Percentiles rank a stretch among this genome's conserved stretches.
phyloP scores from a whole-genome alignment of 2,329 filamentous ascomycete genomes.

The Grosmannia serpens region DNA sequence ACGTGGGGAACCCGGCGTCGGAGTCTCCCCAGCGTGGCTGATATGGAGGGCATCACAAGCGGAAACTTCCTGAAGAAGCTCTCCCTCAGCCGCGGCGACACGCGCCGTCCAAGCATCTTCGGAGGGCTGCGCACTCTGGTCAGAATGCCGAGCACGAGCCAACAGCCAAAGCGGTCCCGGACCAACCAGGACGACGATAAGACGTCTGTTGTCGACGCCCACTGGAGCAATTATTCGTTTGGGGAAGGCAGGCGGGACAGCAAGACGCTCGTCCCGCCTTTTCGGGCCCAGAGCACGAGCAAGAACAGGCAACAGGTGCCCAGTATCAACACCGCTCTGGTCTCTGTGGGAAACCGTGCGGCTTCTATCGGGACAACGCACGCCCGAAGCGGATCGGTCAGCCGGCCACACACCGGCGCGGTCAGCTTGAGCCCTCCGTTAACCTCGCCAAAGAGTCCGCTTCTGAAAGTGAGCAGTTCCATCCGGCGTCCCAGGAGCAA shows the following conservation, averaged over 20 bases:
- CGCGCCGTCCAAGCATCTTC: conserved; percentile 42
- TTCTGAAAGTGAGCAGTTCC: conserved; percentile 35
- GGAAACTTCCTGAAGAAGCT: conserved; percentile 54
- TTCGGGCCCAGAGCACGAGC: conserved; percentile 39
- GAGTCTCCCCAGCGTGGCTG: conserved; percentile 47
- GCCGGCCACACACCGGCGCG: conserved; percentile 15
- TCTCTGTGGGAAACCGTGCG: conserved; percentile 41
- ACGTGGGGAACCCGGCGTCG: conserved; percentile 60
- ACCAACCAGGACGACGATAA: conserved; percentile 25
- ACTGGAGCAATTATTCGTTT: conserved; percentile 14
- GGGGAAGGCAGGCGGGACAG: conserved; percentile 18
- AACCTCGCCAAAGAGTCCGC: conserved; percentile 34
- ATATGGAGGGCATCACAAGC: conserved; percentile 47
- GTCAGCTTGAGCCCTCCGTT: conserved; percentile 23
- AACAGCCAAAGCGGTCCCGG: conserved; percentile 34
- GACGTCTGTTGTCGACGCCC: conserved; percentile 16
- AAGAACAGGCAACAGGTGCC: conserved; percentile 36
- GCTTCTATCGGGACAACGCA: conserved; percentile 46
- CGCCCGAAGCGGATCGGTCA: conserved; percentile 48
- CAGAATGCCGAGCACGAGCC: conserved; percentile 34
- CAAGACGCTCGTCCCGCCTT: conserved; percentile 38
- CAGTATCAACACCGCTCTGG: conserved; percentile 47
- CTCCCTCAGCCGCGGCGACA: conserved; percentile 37
- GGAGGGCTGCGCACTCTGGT: conserved; percentile 39
- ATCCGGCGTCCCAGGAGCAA: conserved; percentile 46